These are phyloP conservation scores for Dactylellina sp. DNA, from an alignment of 2,329 filamentous ascomycete genomes.

Conservation along the genomic window DNA sequence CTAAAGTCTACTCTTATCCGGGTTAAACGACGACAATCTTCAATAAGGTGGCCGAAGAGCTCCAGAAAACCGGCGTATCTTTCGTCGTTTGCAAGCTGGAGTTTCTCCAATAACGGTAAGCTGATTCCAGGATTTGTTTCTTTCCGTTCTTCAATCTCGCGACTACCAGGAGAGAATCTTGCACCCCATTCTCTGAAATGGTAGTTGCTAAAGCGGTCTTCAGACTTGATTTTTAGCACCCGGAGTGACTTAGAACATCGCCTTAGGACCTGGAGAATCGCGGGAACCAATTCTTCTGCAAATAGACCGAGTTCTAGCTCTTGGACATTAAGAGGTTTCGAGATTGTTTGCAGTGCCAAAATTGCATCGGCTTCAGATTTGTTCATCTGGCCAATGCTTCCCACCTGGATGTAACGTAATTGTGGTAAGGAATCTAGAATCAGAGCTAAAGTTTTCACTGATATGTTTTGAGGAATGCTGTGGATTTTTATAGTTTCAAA, in stretches of 20 bases:
- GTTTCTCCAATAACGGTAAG: conserved; percentile 16
- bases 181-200: conserved; percentile 5
- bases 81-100: conserved; percentile 11
- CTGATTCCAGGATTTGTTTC: conserved; percentile 15
- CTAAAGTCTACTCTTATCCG: conserved; percentile 19
- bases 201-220: background rate
- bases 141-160: conserved; percentile 14
- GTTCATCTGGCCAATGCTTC: conserved; percentile 23
- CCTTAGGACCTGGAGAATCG: conserved; percentile 23
- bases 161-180: conserved; percentile 10
- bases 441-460: conserved; percentile 11
- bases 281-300: conserved; percentile 18
- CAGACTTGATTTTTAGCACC: conserved; percentile 26
- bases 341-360: background rate
- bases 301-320: conserved; percentile 23
- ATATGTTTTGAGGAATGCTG: conserved; percentile 3
- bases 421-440: conserved; percentile 2
- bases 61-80: conserved; percentile 12
- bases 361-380: background rate
- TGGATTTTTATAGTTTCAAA: background rate
- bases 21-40: conserved; percentile 21
- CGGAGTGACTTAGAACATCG: conserved; percentile 17
- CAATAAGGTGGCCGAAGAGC: conserved; percentile 19
- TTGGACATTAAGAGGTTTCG: conserved; percentile 3
- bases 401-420: conserved; percentile 1